phyloP scores from a whole-genome alignment of 2,329 filamentous ascomycete species.

The Aspergillus floridensis region DNA sequence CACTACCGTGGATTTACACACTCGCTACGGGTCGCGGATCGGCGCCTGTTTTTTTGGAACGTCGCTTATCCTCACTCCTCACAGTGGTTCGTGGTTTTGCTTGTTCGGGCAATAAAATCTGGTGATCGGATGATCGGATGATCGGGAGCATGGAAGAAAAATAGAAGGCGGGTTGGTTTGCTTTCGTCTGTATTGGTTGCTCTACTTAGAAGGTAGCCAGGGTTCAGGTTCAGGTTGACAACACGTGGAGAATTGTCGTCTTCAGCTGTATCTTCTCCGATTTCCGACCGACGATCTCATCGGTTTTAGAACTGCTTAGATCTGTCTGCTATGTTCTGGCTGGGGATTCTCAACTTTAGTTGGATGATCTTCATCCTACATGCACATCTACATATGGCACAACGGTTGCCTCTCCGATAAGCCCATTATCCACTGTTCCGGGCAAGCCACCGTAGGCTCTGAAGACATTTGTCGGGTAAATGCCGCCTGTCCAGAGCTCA shows the following conservation, averaged over 20 bases:
- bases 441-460: conserved; percentile 4
- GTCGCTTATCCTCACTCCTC: too few relatives aligned
- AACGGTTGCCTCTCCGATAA: conserved; percentile 11
- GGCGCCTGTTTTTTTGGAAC: not conserved
- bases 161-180: not conserved
- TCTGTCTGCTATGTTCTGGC: too few relatives aligned
- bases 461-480: not conserved
- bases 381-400: conserved; percentile 12
- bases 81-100: not conserved
- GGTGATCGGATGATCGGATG: not conserved
- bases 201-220: too few relatives aligned
- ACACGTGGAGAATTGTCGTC: not conserved
- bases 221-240: not conserved
- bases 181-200: not conserved
- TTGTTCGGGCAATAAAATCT: not conserved
- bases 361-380: not conserved
- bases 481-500: conserved; percentile 8
- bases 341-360: too few relatives aligned
- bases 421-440: conserved; percentile 12
- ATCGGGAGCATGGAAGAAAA: not conserved
- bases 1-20: too few relatives aligned
- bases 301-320: not conserved
- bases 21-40: not conserved
- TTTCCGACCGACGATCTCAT: not conserved
- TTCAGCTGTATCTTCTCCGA: not conserved